A percentile compares a stretch with the other conserved stretches of the same genome.
Evolutionary conservation across 495 filamentous ascomycete species (phyloP).

Genomic region (Neurospora sp.): DNA sequence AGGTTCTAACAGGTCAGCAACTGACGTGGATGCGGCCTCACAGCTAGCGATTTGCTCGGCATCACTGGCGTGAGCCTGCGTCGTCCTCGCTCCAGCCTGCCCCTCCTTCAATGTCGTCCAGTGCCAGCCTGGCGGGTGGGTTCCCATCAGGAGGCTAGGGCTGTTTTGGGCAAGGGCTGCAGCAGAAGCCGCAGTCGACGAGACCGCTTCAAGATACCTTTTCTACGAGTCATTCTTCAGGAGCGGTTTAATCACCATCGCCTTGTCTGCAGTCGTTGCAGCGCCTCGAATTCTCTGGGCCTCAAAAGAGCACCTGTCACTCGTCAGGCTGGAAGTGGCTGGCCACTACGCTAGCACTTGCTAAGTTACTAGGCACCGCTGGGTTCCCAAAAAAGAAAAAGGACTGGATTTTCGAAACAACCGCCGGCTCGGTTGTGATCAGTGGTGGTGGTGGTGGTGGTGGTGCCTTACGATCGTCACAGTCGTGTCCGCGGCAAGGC

Average conservation of each 20-base stretch:
- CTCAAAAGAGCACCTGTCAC: not conserved
- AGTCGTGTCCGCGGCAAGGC: not conserved
- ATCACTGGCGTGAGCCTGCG: not conserved
- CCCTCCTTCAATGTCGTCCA: not conserved
- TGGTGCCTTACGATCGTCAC: not conserved
- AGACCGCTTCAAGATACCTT: not conserved
- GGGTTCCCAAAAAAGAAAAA: not conserved
- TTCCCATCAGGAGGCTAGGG: not conserved
- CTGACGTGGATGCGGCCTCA: not conserved
- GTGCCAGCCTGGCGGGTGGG: not conserved
- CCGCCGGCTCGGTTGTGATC: not conserved
- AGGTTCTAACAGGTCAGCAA: not conserved
- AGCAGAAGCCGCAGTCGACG: not conserved
- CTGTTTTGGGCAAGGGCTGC: not conserved
- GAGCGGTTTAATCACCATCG: not conserved
- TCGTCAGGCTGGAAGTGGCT: not conserved
- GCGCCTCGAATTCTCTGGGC: not conserved
- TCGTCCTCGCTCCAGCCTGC: too few species aligned
- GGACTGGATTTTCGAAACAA: not conserved
- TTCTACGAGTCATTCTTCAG: not conserved
- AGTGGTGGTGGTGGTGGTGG: not conserved
- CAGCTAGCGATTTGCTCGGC: not conserved
- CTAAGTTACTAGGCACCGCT: not conserved
- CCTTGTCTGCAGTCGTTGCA: not conserved
- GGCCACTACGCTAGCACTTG: not conserved